A percentile compares a stretch with the other conserved stretches of the same genome.
These are phyloP conservation scores for Pythium grandisporangium DNA, from an alignment of 352 stramenopile genomes.

Conservation along the genomic window DNA sequence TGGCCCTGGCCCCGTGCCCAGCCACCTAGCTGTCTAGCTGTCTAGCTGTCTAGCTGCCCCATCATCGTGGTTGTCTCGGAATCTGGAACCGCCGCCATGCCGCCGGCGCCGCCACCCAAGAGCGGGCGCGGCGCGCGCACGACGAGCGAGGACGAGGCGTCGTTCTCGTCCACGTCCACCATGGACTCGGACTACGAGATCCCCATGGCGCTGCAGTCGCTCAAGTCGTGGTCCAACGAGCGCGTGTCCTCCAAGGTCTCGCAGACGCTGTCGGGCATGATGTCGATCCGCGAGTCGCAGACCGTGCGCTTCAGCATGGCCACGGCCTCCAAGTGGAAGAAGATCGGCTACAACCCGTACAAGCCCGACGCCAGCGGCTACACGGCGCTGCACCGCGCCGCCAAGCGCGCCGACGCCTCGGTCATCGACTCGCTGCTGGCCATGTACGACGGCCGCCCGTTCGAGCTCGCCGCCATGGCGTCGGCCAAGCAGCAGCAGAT, in stretches of 20 bases:
- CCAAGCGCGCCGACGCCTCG: slow-evolving; percentile 54
- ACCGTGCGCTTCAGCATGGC: slow-evolving; percentile 72
- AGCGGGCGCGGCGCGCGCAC: slow-evolving; percentile 10
- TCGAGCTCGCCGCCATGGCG: slow-evolving; percentile 52
- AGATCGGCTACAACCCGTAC: slow-evolving; percentile 78
- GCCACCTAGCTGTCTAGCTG: too few species aligned
- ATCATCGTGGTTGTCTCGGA: too few species aligned
- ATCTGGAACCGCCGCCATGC: too few species aligned
- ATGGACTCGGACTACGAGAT: slow-evolving; percentile 85
- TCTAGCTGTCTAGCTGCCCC: too few species aligned
- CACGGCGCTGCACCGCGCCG: slow-evolving; percentile 70
- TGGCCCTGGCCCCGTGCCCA: too few species aligned
- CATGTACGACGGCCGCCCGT: slow-evolving; percentile 71
- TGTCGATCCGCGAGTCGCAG: slow-evolving; percentile 65
- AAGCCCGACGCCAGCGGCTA: slow-evolving; percentile 70
- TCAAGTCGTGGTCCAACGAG: slow-evolving; percentile 56
- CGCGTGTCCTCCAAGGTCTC: slow-evolving; percentile 59
- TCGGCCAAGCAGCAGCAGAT: slow-evolving; percentile 72
- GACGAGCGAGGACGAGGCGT: slow-evolving; percentile 45
- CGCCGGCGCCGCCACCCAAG: too few species aligned
- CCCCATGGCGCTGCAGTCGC: slow-evolving; percentile 48
- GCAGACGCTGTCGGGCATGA: slow-evolving; percentile 45
- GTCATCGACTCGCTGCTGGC: slow-evolving; percentile 63
- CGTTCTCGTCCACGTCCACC: slow-evolving; percentile 70
- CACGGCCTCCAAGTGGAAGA: slow-evolving; percentile 78